These are phyloP conservation scores for Metarhizium rileyi DNA, from an alignment of 2,329 filamentous ascomycete genomes.

Conservation along the genomic window DNA sequence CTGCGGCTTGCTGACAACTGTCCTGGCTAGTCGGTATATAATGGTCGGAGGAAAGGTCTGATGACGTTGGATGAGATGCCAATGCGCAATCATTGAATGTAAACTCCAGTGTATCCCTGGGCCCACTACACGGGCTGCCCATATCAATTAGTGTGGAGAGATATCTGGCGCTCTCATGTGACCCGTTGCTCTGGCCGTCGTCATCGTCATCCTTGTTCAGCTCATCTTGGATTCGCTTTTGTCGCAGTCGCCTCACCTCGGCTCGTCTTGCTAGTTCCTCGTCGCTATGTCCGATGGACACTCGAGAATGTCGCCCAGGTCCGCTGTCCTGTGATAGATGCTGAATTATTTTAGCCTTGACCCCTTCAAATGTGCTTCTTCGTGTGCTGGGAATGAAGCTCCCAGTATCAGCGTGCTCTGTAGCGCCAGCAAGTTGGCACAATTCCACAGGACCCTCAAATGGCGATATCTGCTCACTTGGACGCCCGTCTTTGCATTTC, in stretches of 20 bases:
- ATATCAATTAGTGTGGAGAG: slow-evolving; percentile 18
- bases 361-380: slow-evolving; percentile 31
- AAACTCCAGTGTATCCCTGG: slow-evolving; percentile 41
- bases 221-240: slow-evolving; percentile 49
- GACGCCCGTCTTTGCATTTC: slow-evolving; percentile 3
- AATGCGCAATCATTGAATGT: slow-evolving; percentile 11
- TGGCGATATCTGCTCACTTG: slow-evolving; percentile 7
- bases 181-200: slow-evolving; percentile 21
- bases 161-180: slow-evolving; percentile 15
- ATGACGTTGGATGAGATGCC: background rate
- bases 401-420: slow-evolving; percentile 28
- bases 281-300: slow-evolving; percentile 35
- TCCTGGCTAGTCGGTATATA: background rate
- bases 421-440: slow-evolving; percentile 24
- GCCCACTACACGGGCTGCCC: slow-evolving; percentile 27
- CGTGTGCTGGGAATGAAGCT: slow-evolving; percentile 18
- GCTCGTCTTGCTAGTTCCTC: slow-evolving; percentile 45
- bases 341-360: slow-evolving; percentile 35
- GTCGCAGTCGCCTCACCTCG: slow-evolving; percentile 44
- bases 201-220: slow-evolving; percentile 36
- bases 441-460: slow-evolving; percentile 17
- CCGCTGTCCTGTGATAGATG: slow-evolving; percentile 37
- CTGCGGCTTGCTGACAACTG: background rate
- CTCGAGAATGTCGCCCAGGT: slow-evolving; percentile 28
- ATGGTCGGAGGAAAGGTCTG: slow-evolving; percentile 1